These are phyloP conservation scores for Nicotiana sylvestris DNA, from an alignment of 257 asterid genomes.

Conservation along the genomic window DNA sequence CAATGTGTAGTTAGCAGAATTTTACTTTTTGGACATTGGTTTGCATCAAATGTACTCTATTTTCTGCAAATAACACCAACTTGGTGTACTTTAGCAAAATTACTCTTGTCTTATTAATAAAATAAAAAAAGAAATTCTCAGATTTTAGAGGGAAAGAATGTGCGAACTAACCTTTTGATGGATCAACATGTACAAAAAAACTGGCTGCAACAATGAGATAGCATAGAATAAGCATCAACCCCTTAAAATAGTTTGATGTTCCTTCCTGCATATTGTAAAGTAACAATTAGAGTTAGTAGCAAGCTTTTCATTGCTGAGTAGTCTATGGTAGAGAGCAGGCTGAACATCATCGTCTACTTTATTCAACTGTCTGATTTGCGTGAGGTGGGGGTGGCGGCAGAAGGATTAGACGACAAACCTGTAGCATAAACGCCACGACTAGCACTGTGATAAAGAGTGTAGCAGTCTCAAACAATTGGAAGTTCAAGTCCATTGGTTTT, in stretches of 20 bases:
- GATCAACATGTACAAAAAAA: constrained; percentile 46
- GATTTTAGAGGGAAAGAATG: background rate
- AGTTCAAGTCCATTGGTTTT: constrained; percentile 91
- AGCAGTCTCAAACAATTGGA: constrained; percentile 96
- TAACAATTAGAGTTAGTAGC: background rate
- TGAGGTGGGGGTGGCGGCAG: background rate
- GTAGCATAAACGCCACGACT: constrained; percentile 97
- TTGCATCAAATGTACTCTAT: background rate
- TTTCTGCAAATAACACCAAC: background rate
- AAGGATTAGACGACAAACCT: constrained; percentile 44
- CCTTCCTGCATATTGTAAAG: constrained; percentile 41
- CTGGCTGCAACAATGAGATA: constrained; percentile 60
- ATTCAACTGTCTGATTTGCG: background rate
- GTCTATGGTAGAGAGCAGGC: background rate
- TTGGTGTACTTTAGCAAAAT: background rate
- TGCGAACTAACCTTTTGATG: constrained; percentile 51
- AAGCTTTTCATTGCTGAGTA: background rate
- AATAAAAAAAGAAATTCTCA: background rate
- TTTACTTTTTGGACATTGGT: background rate
- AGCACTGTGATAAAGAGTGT: constrained; percentile 91
- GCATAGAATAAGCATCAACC: constrained; percentile 54
- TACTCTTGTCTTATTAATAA: background rate
- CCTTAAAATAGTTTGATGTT: constrained; percentile 51
- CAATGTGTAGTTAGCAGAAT: background rate
- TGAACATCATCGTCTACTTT: background rate